Base-by-base conservation (phyloP, 441 rosid genomes). In the Pelargonium exstipulatum region DNA sequence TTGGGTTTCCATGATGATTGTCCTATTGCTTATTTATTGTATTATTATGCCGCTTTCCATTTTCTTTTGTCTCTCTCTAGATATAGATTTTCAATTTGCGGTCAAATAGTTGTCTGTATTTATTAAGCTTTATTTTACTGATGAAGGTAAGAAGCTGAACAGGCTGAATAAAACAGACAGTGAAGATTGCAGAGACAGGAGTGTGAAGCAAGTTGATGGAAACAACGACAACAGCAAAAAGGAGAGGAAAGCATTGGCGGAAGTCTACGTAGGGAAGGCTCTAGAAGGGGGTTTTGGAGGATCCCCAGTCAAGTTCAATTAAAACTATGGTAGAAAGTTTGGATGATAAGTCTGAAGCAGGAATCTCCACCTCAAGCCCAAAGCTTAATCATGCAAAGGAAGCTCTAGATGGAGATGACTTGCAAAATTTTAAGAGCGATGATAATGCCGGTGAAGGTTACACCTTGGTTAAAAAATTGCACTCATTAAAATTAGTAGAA, bases 391-490 rank as follows among this genome's bases (percentile, higher is more conserved):
- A 66, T 32, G 3, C 13, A 12, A 51, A 62, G 13, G 71, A 73
- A 72, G 70, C 49, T 67, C 46, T 68, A 46, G 77, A 69, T 69
- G 83, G 77, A 7, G 76, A 77, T 20, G 76, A 66, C 10, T 67
- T 48, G 48, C 68, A 70, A 64, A 78, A 66, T 67, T 71, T 74
- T 53, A 71, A 67, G 58, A 67, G 67, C 43, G 81, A 45, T 24
- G 65, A 29, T 32, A 62, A 0, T 62, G 71, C 48, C 49, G 57
- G 9, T 63, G 51, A 69, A 53, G 77, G 70, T 10, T 7, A 8
- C 68, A 69, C 68, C 62, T 51, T 69, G 9, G 35, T 73, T 49
- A 70, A 78, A 65, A 58, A 68, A 57, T 48, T 71, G 71, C 74
- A 60, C 16, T 45, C 65, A 22, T 62, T 71, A 26, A 76, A 79